These are phyloP conservation scores for Telfairia occidentalis DNA, from an alignment of 331 rosid genomes.

Conservation along the genomic window DNA sequence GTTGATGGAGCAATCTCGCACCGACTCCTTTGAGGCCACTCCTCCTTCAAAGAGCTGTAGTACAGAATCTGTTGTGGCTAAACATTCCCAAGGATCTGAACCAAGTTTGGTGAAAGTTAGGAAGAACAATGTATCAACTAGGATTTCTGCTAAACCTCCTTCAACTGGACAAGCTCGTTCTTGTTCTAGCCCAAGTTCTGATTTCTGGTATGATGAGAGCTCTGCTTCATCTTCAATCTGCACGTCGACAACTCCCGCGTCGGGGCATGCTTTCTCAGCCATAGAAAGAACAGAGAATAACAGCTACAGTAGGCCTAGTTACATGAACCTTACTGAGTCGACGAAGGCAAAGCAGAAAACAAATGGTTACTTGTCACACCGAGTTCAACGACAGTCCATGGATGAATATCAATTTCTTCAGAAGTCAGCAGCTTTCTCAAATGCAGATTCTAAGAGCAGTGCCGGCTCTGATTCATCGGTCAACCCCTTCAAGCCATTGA, in stretches of 20 bases:
- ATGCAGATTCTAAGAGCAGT: conserved; percentile 67
- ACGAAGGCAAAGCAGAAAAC: conserved; percentile 63
- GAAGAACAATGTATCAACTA: conserved; percentile 73
- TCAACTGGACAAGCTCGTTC: conserved; percentile 55
- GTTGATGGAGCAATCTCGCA: conserved; percentile 67
- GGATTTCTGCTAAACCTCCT: conserved; percentile 81
- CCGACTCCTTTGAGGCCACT: conserved; percentile 40
- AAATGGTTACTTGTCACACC: conserved; percentile 23
- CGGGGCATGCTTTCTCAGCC: conserved; percentile 50
- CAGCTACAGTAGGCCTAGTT: conserved; percentile 46
- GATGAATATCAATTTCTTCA: conserved; percentile 78
- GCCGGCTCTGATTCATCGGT: conserved; percentile 60
- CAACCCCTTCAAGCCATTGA: conserved; percentile 55
- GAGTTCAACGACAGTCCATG: conserved; percentile 85
- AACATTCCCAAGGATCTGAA: conserved; percentile 39
- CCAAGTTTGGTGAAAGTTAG: conserved; percentile 44
- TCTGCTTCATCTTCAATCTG: conserved; percentile 86
- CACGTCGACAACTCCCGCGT: conserved; percentile 69
- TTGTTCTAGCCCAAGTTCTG: conserved; percentile 92
- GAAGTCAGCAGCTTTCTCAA: conserved; percentile 44
- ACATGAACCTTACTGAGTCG: conserved; percentile 84
- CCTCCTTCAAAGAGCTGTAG: conserved; percentile 50
- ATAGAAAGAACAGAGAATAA: conserved; percentile 67
- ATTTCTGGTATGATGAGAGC: conserved; percentile 72
- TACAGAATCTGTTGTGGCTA: conserved; percentile 29